Evolutionary conservation across 2,329 filamentous ascomycete genomes (phyloP).

Genomic region (Plectosphaerella plurivora): DNA sequence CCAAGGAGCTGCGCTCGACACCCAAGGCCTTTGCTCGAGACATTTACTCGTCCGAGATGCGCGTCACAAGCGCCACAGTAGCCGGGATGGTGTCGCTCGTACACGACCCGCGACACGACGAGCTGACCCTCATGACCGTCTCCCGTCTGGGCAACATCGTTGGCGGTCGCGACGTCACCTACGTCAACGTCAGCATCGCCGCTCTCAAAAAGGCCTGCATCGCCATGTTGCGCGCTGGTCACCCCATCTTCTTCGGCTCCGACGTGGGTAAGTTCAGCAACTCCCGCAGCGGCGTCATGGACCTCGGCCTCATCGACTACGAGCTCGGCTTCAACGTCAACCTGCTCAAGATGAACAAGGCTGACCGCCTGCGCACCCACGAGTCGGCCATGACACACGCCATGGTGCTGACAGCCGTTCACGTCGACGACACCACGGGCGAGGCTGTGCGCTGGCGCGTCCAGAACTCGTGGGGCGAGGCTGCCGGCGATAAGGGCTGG

Average conservation of each 20-base stretch:
- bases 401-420: conserved; percentile 86
- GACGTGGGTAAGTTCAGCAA: conserved; percentile 84
- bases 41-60: conserved; percentile 56
- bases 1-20: conserved; percentile 58
- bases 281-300: conserved; percentile 68
- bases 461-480: conserved; percentile 78
- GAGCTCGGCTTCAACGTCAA: conserved; percentile 77
- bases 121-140: conserved; percentile 69
- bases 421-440: conserved; percentile 60
- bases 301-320: conserved; percentile 72
- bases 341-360: conserved; percentile 71
- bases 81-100: conserved; percentile 74
- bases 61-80: conserved; percentile 57
- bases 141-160: conserved; percentile 77
- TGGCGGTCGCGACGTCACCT: conserved; percentile 69
- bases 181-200: conserved; percentile 75
- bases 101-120: conserved; percentile 77
- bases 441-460: conserved; percentile 73
- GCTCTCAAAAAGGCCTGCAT: conserved; percentile 71
- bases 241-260: conserved; percentile 84
- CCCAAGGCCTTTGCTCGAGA: conserved; percentile 70
- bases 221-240: conserved; percentile 70
- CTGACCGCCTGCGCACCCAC: conserved; percentile 65
- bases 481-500: conserved; percentile 71
- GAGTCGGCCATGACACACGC: conserved; percentile 87